Evolutionary conservation across 805 yeast species (phyloP), one percentile per base, ranked within the genome.

Genomic region (Novakomyces olei): DNA sequence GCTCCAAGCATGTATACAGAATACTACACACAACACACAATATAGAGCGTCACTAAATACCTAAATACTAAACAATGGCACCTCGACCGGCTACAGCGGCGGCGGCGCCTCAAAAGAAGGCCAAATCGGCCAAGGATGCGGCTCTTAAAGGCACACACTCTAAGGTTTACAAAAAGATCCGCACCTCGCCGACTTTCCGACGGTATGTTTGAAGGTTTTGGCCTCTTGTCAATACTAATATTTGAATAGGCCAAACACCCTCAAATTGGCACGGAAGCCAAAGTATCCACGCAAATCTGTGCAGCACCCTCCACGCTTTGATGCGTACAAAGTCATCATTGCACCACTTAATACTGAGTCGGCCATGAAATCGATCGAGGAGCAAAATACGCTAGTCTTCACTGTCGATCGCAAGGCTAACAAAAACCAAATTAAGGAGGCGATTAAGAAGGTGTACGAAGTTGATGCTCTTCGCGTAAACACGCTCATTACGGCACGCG

Each of bases 331-430:
- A 67, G 65, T 81, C 58, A 72, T 88, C 58, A 76, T 78, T 61
- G 67, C 79, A 51, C 95, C 95, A 68, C 72, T 85, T 64, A 85
- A 85, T 61, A 72, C 92, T 52, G 98, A 88, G 72, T 79, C 93
- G 50, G 94, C 98, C 57, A 81, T 88, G 78, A 85, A 88, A 77
- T 79, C 80, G 72, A 94, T 88, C 58, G 98, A 88, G 71, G 94
- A 81, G 60, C 80, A 92, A 67, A 88, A 88, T 91, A 88, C 92
- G 55, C 74, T 88, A 58, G 98, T 88, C 48, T 83, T 88, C 85
- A 91, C 78, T 67, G 98, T 88, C 58, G 85, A 78, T 66, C 56
- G 85, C 57, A 79, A 79, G 69, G 69, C 98, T 58, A 88, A 88
- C 94, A 88, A 88, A 73, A 63, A 75, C 68, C 96, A 85, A 69